phyloP scores from a whole-genome alignment of 257 asterid species.

The Scutellaria barbata region DNA sequence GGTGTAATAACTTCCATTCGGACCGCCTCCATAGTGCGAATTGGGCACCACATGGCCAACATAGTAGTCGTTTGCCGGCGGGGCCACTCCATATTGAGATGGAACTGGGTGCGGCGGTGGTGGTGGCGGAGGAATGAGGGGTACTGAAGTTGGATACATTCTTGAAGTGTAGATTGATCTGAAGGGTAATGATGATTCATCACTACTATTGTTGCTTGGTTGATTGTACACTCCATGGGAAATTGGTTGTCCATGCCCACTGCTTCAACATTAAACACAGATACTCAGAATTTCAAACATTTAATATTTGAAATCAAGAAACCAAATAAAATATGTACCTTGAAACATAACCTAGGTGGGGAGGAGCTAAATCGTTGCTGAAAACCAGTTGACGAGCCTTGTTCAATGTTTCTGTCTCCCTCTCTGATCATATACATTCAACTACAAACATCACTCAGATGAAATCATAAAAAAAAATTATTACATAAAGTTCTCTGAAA shows the following conservation, averaged over 20 bases:
- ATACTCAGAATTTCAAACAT: background rate
- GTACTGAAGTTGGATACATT: constrained; percentile 49
- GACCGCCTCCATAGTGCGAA: constrained; percentile 32
- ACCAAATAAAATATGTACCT: constrained; percentile 33
- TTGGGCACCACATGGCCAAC: constrained; percentile 63
- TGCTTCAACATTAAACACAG: constrained; percentile 23
- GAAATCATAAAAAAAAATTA: constrained; percentile 14
- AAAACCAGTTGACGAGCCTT: constrained; percentile 92
- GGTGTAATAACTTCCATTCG: constrained; percentile 50
- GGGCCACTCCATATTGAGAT: constrained; percentile 44
- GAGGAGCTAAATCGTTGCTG: constrained; percentile 71
- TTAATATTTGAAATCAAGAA: constrained; percentile 3
- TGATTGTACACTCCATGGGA: constrained; percentile 64
- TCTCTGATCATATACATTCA: constrained; percentile 52
- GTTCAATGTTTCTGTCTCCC: constrained; percentile 96
- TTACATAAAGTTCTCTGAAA: too few relatives aligned
- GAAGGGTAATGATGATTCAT: constrained; percentile 49
- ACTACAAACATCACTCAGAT: constrained; percentile 12
- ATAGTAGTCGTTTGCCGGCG: constrained; percentile 56
- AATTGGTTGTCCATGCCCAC: constrained; percentile 68
- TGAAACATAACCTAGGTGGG: constrained; percentile 62
- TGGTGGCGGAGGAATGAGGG: constrained; percentile 45
- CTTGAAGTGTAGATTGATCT: constrained; percentile 67
- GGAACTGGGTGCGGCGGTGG: constrained; percentile 49
- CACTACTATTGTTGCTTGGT: constrained; percentile 29